Evolutionary conservation across 192 early-diverging fungal species (phyloP), one percentile per base, ranked within the genome.

Genomic region (Lobosporangium transversale): DNA sequence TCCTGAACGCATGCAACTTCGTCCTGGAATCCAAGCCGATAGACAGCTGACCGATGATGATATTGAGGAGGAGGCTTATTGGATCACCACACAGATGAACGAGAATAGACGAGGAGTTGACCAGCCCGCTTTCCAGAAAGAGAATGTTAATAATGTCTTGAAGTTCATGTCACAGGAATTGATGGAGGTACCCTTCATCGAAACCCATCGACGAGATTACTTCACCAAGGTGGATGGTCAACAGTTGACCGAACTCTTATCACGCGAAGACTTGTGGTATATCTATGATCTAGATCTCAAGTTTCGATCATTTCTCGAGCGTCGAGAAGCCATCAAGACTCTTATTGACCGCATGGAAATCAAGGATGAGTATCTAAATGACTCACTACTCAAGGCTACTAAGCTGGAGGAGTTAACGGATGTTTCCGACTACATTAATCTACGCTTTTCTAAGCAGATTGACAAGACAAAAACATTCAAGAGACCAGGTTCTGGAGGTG

Each of bases 131-230:
- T 62, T 66, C 55, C 63, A 59, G 18, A 52, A 62, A 23, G 63
- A 57, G 15, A 70, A 63, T 33, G 67, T 70, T 42, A 70, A 4
- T 54, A 85, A 47, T 24, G 67, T 79, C 12, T 32, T 79, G 30
- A 79, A 79, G 65, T 79, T 70, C 62, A 79, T 68, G 76, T 81
- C 58, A 68, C 82, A 86, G 40, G 93, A 97, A 66, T 86, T 92
- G 44, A 75, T 87, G 62, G 97, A 99, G 73, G 94, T 99, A 26
- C 97, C 97, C 9, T 97, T 92, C 69, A 94, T 99, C 61, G 81
- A 86, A 33, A 84, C 84, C 14, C 94, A 98, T 67, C 87, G 94
- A 42, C 90, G 92, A 52, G 97, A 99, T 71, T 91, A 94, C 62
- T 89, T 93, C 64, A 88, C 90, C n/a, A 67, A 53, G 3, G 70